A percentile compares a stretch with the other conserved stretches of the same genome.
phyloP scores from a whole-genome alignment of 495 filamentous ascomycete genomes.

The Penicillium argentinense region DNA sequence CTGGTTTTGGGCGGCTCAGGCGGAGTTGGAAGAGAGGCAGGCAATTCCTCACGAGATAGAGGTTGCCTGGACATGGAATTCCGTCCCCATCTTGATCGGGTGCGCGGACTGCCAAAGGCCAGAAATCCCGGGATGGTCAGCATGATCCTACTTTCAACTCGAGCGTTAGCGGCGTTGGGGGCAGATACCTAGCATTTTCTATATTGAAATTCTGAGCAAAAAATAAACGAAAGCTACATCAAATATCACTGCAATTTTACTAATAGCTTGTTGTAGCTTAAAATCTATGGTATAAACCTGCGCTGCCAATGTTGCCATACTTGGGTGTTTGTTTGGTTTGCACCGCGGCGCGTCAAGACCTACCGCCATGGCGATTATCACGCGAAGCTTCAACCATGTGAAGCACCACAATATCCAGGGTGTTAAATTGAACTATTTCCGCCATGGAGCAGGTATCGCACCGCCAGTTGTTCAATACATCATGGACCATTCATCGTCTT shows the following conservation, averaged over 20 bases:
- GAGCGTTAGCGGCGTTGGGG: constrained; percentile 13
- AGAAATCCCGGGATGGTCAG: constrained; percentile 37
- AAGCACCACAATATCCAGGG: neutral
- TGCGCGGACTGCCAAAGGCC: constrained; percentile 33
- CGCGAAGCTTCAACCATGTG: constrained; percentile 10
- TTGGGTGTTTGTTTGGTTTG: constrained; percentile 27
- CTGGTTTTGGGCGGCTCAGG: constrained; percentile 42
- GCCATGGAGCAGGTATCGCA: constrained; percentile 29
- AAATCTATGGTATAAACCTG: neutral
- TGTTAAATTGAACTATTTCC: neutral
- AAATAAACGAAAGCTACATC: neutral
- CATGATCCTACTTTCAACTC: constrained; percentile 23
- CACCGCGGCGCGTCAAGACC: constrained; percentile 13
- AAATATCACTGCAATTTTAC: neutral
- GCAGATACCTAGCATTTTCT: constrained; percentile 7
- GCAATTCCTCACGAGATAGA: constrained; percentile 36
- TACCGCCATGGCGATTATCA: too few species aligned
- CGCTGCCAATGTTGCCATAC: neutral
- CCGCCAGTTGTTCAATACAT: constrained; percentile 51
- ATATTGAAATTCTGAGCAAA: neutral
- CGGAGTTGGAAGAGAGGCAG: constrained; percentile 32
- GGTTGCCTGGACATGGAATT: constrained; percentile 31
- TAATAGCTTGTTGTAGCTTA: too few species aligned
- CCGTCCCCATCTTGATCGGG: constrained; percentile 38
- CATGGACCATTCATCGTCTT: constrained; percentile 56